A percentile compares a stretch with the other conserved stretches of the same genome.
phyloP scores from a whole-genome alignment of 2,329 filamentous ascomycete genomes.

The Neopestalotiopsis sp. region DNA sequence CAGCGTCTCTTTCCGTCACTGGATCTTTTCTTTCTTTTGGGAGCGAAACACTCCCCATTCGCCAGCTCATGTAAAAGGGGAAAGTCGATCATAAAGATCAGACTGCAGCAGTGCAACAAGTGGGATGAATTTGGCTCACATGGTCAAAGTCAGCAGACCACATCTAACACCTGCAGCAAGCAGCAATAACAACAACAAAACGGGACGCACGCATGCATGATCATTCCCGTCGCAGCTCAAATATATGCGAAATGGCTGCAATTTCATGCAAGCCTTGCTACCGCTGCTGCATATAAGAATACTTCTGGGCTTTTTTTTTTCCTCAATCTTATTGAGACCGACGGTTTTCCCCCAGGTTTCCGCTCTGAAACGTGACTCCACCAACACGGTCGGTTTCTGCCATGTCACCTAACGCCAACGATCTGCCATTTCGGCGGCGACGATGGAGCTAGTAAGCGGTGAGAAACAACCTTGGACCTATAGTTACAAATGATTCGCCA shows the following conservation, averaged over 20 bases:
- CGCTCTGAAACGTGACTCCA: background rate
- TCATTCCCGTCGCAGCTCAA: background rate
- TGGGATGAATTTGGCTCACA: background rate
- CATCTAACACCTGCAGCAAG: background rate
- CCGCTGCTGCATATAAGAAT: background rate
- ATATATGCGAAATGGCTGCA: background rate
- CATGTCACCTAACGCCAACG: background rate
- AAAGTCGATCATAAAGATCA: background rate
- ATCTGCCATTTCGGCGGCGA: background rate
- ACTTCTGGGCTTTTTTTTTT: background rate
- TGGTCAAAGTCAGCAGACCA: background rate
- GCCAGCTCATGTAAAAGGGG: background rate
- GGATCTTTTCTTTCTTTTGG: background rate
- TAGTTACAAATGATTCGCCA: too few relatives aligned
- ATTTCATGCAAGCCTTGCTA: background rate
- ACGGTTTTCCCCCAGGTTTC: background rate
- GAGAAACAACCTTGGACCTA: too few relatives aligned
- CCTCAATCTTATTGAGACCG: background rate
- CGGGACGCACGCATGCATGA: background rate
- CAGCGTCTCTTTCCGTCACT: background rate
- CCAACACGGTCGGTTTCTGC: background rate
- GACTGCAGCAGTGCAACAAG: background rate
- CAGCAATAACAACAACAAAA: background rate
- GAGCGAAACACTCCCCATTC: background rate
- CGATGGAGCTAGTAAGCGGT: background rate